Conservation (phyloP, 805 yeast species). For the Lipomyces chichibuensis region DNA sequence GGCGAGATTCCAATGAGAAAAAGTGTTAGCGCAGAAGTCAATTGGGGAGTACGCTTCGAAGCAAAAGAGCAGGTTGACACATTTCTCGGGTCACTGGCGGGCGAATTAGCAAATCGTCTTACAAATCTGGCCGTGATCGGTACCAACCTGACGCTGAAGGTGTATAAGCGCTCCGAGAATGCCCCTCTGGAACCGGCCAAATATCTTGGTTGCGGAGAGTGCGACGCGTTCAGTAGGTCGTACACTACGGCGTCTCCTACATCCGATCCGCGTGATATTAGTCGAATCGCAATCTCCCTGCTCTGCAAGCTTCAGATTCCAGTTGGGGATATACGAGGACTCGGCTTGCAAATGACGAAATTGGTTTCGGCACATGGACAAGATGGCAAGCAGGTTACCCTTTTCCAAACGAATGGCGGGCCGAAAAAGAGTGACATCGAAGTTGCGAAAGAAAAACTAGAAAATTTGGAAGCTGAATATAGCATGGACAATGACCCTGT, state of each 20-base stretch:
- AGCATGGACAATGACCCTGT: not conserved
- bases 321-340: slow-evolving; percentile 72
- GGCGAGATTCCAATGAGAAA: slow-evolving; percentile 61
- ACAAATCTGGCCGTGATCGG: slow-evolving; percentile 54
- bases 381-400: not conserved
- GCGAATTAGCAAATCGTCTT: slow-evolving; percentile 63
- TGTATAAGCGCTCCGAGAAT: slow-evolving; percentile 62
- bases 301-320: slow-evolving; percentile 61
- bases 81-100: slow-evolving; percentile 61
- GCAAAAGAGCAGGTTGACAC: slow-evolving; percentile 61
- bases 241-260: slow-evolving; percentile 65
- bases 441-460: not conserved
- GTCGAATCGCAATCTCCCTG: slow-evolving; percentile 60
- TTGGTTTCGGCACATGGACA: slow-evolving; percentile 41
- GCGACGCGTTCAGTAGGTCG: slow-evolving; percentile 65
- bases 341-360: slow-evolving; percentile 69
- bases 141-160: slow-evolving; percentile 61
- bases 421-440: not conserved
- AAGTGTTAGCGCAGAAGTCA: slow-evolving; percentile 83
- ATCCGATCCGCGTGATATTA: slow-evolving; percentile 60
- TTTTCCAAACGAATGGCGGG: not conserved
- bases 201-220: slow-evolving; percentile 79
- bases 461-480: not conserved
- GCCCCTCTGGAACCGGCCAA: slow-evolving; percentile 81
- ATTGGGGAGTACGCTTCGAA: slow-evolving; percentile 85